Conservation (phyloP, 495 filamentous ascomycete species). For the Usnea hakonensis region DNA sequence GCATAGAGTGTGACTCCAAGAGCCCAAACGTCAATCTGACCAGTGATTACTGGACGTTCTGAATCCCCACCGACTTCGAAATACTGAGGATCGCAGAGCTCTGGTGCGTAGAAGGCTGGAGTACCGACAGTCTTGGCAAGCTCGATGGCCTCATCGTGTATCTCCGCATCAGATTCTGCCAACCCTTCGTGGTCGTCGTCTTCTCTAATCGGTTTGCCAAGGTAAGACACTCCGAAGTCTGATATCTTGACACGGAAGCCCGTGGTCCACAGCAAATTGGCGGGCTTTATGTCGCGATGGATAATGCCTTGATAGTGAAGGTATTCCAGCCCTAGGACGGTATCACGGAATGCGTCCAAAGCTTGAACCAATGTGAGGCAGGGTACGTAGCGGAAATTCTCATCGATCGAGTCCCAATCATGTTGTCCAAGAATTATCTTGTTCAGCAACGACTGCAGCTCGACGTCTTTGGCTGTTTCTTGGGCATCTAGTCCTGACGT, state of each 20-base stretch:
- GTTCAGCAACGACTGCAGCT: constrained; percentile 39
- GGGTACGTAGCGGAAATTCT: constrained; percentile 83
- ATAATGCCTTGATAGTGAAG: constrained; percentile 95
- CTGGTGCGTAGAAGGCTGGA: constrained; percentile 94
- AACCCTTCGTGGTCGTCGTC: constrained; percentile 63
- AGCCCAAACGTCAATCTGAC: constrained; percentile 92
- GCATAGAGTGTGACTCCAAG: constrained; percentile 93
- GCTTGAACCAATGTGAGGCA: constrained; percentile 80
- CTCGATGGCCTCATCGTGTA: constrained; percentile 85
- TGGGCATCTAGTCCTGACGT: constrained; percentile 65
- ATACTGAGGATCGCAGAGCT: constrained; percentile 83
- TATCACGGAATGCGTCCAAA: constrained; percentile 85
- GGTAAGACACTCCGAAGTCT: constrained; percentile 98
- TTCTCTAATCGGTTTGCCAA: constrained; percentile 72
- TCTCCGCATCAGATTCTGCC: constrained; percentile 72
- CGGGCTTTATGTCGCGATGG: constrained; percentile 97
- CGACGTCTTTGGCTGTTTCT: constrained; percentile 27
- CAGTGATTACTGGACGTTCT: constrained; percentile 49
- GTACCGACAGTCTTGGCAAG: constrained; percentile 97
- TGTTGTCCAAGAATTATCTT: constrained; percentile 45
- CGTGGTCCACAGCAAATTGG: constrained; percentile 85
- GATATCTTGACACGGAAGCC: constrained; percentile 92
- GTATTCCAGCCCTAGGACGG: constrained; percentile 88
- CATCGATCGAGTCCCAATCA: constrained; percentile 45
- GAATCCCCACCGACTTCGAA: constrained; percentile 39